phyloP scores from a whole-genome alignment of 2,329 filamentous ascomycete genomes.

The Aureobasidium sp. region DNA sequence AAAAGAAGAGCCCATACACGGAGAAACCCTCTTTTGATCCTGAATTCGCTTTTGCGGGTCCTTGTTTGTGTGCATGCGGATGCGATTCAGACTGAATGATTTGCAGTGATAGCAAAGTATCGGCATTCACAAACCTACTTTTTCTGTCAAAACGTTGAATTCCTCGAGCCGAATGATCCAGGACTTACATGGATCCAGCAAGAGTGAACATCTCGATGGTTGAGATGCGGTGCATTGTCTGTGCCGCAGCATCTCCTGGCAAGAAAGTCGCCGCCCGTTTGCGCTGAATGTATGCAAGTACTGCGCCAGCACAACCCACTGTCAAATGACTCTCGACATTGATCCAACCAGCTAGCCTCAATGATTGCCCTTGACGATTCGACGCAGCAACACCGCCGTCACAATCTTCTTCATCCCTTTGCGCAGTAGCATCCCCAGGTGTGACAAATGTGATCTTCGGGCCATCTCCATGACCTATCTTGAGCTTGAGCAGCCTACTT shows the following conservation, averaged over 20 bases:
- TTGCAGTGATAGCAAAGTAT: constrained; percentile 76
- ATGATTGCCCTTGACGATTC: constrained; percentile 51
- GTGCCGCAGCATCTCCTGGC: constrained; percentile 50
- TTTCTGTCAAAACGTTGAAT: too few relatives aligned
- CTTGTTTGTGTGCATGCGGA: constrained; percentile 72
- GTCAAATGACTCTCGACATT: constrained; percentile 68
- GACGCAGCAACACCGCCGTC: constrained; percentile 32
- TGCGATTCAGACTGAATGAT: constrained; percentile 78
- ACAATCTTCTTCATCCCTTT: constrained; percentile 34
- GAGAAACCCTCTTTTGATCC: constrained; percentile 75
- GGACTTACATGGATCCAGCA: constrained; percentile 52
- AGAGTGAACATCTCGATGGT: constrained; percentile 71
- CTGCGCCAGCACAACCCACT: constrained; percentile 78
- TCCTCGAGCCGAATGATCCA: too few relatives aligned
- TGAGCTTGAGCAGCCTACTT: constrained; percentile 56
- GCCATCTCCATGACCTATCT: constrained; percentile 43
- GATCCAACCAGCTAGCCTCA: constrained; percentile 63
- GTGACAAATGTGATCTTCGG: constrained; percentile 53
- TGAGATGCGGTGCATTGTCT: constrained; percentile 53
- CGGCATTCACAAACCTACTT: constrained; percentile 69
- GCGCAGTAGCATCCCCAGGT: constrained; percentile 45
- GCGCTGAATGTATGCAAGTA: constrained; percentile 72
- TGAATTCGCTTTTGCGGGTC: constrained; percentile 52
- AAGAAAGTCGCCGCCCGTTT: constrained; percentile 57
- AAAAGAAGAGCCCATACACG: constrained; percentile 73